Evolutionary conservation across 331 rosid genomes (phyloP), one percentile per base, ranked within the genome.

Genomic region (Prunus yedoensis): DNA sequence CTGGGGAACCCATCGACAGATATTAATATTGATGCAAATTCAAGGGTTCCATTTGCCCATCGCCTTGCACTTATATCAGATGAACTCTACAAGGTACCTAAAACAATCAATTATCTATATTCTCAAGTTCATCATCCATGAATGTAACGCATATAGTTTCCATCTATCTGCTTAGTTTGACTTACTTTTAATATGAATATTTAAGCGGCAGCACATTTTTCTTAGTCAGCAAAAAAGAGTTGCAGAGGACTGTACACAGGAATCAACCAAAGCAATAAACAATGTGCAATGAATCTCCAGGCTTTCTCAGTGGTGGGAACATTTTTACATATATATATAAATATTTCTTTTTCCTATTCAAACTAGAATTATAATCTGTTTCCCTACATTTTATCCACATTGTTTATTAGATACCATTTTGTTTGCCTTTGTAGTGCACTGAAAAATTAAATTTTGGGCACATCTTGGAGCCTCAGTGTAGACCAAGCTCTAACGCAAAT

Each of bases 71-170:
- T 84, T n/a, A 80, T 80, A 53, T 50, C 87, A 4, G 82, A 80
- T 63, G 87, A 84, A 38, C 78, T 74, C 25, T 73, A 68, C 76
- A 12, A 77, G 85, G 87, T 83, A 32, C 28, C 30, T 30, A 17
- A 65, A 35, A 10, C 25, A 17, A 21, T 25, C 46, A 11, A 9
- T 41, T 35, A 9, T 38, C 25, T 64, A 35, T 45, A 67, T 46
- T 23, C 13, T 23, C 56, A 43, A 38, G n/a, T 41, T 21, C 18
- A n/a, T 64, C 32, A 57, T 57, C 63, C 62, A 21, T n/a, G 62
- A 57, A 57, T 57, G 30, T 12, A 57, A 10, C 15, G 4, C 12
- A 3, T 43, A 38, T 66, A 45, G 53, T 7, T 25, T 20, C 38
- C 8, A 13, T 30, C 18, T n/a, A 4, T 17, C 62, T 16, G 23